Evolutionary conservation across 495 filamentous ascomycete species (phyloP), one percentile per base, ranked within the genome.

Genomic region (Amphirosellinia nigrospora): DNA sequence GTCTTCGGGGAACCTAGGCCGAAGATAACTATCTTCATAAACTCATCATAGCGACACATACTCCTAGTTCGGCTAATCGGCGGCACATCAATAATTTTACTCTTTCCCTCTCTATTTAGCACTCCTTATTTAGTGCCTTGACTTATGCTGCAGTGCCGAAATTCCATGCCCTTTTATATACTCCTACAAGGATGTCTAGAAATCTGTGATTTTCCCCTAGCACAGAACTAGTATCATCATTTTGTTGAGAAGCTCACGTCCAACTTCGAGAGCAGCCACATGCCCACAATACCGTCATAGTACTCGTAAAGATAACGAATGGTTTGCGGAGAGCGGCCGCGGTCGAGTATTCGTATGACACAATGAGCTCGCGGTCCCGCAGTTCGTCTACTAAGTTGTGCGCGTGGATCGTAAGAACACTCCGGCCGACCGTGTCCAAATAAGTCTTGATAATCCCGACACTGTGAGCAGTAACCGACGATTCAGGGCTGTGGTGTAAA

Each of bases 351-450:
- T 94, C 91, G 78, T 99, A 99, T n/a, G 91, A 91, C 36, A 97
- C 91, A 71, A 97, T 81, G 7, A 98, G 78, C 68, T 94, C 89
- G 43, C 90, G 88, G 72, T 94, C 92, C 68, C 96, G 85, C 39
- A 90, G 86, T 71, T 97, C 96, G 68, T 99, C 96, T 0, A 95
- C 92, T 69, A 99, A 81, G 75, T 96, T 97, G 59, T 90, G 85
- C 32, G 93, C 93, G 63, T 89, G 91, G 71, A 99, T 86, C 67
- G 88, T 91, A 58, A 99, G 85, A 3, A 90, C 88, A 32, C 94
- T 94, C 36, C 96, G 92, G 70, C 96, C 96, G 38, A 93, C 78
- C 0, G 96, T 99, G 80, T 99, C 96, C 86, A 99, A 91, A 81
- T 93, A 99, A 2, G 94, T 97, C 77, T 89, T 90, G 73, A 84